phyloP scores from a whole-genome alignment of 176 grass and related monocot genomes.

The Ensete ventricosum region DNA sequence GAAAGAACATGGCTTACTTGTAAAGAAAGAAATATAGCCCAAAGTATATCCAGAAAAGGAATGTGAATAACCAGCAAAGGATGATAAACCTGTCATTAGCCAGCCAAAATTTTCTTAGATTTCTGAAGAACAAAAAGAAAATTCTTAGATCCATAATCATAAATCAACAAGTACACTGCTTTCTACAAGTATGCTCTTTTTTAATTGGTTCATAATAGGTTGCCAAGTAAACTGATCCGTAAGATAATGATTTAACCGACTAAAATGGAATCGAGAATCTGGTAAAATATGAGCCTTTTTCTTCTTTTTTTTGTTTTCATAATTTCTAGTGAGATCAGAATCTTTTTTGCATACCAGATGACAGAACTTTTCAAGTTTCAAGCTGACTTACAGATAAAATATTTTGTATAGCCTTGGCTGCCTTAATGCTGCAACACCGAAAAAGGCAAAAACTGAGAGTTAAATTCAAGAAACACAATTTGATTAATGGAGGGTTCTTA shows the following conservation, averaged over 20 bases:
- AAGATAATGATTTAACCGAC: neutral
- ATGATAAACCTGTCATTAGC: slow-evolving; percentile 42
- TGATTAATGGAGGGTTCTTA: neutral
- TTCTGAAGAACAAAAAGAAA: neutral
- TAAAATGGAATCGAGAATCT: neutral
- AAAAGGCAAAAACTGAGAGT: neutral
- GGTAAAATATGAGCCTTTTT: neutral
- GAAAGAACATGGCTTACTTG: slow-evolving; percentile 30
- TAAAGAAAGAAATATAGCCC: slow-evolving; percentile 81
- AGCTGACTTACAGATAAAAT: slow-evolving; percentile 42
- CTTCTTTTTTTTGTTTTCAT: neutral
- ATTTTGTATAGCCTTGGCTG: slow-evolving; percentile 30
- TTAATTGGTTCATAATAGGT: neutral
- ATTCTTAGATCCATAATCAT: neutral
- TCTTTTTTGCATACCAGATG: neutral
- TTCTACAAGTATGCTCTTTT: too few relatives aligned
- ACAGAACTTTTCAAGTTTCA: neutral
- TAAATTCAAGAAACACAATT: neutral
- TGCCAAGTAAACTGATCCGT: neutral
- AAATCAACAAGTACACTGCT: neutral
- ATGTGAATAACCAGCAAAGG: slow-evolving; percentile 64
- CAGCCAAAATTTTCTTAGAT: slow-evolving; percentile 13
- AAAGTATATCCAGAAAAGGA: slow-evolving; percentile 73
- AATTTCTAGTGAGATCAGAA: neutral
- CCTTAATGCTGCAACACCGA: slow-evolving; percentile 36